Percentiles rank a stretch among this genome's conserved stretches.
Evolutionary conservation across 805 yeast genomes (phyloP).

Genomic region (Saccharomycopsis sp.): DNA sequence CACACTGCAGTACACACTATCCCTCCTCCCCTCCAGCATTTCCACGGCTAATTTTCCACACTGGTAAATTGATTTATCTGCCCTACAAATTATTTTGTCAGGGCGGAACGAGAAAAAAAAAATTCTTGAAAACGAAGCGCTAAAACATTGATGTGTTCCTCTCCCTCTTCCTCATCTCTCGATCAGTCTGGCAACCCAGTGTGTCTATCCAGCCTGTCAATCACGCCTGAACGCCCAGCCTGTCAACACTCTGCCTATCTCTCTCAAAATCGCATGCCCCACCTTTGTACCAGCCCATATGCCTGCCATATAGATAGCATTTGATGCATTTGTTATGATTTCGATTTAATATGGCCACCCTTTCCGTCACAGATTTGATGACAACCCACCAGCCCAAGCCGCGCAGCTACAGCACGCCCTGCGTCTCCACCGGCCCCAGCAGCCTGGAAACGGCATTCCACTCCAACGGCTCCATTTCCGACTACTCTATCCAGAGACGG

Average conservation of each 20-base stretch:
- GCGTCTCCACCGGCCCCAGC: neutral
- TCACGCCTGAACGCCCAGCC: too few species aligned
- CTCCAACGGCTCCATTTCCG: neutral
- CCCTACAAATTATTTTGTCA: too few species aligned
- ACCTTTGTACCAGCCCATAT: neutral
- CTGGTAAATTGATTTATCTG: too few species aligned
- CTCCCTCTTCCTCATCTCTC: neutral
- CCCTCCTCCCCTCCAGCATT: neutral
- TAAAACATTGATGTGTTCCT: neutral
- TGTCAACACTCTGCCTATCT: too few species aligned
- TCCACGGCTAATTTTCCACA: too few species aligned
- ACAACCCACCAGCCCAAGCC: neutral
- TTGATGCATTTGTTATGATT: conserved; percentile 8
- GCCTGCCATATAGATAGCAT: too few species aligned
- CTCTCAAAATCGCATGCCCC: too few species aligned
- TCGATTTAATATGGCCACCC: conserved; percentile 1
- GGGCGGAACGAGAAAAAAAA: neutral
- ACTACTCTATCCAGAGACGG: conserved; percentile 3
- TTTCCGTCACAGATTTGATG: conserved; percentile 2
- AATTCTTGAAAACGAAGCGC: neutral
- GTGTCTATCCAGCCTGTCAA: too few species aligned
- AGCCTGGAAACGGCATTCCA: neutral
- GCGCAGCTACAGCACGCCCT: neutral
- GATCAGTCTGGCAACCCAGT: too few species aligned
- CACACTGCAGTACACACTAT: too few species aligned